These are phyloP conservation scores for Bipolaris gigantea DNA, from an alignment of 2,329 filamentous ascomycete genomes.

Conservation along the genomic window DNA sequence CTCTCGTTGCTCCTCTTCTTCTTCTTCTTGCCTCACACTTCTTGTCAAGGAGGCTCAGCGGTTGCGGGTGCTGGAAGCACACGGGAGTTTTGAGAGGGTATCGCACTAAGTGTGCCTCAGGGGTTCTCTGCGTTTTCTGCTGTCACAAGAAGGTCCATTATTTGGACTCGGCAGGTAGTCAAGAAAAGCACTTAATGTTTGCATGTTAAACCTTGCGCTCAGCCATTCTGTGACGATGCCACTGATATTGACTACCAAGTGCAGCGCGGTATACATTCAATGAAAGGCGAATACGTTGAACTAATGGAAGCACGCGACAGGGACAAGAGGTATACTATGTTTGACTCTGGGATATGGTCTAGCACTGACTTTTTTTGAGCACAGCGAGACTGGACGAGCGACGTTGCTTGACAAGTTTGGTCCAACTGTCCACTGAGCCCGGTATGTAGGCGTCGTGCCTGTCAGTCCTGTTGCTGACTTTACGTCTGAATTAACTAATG, in stretches of 20 bases:
- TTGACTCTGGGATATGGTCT: background rate
- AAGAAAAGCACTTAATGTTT: constrained; percentile 33
- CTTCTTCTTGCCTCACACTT: constrained; percentile 15
- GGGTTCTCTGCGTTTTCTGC: constrained; percentile 11
- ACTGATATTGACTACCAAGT: background rate
- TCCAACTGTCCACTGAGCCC: background rate
- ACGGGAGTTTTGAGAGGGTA: constrained; percentile 25
- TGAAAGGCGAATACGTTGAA: background rate
- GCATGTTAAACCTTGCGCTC: constrained; percentile 9
- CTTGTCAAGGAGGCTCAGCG: constrained; percentile 6
- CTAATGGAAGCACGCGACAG: background rate
- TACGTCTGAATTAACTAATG: background rate
- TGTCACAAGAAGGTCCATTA: constrained; percentile 8
- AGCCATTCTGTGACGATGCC: background rate
- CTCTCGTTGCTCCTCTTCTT: constrained; percentile 12
- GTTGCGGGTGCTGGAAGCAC: constrained; percentile 15
- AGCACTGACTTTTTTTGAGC: background rate
- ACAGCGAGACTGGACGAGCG: background rate
- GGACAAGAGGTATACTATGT: background rate
- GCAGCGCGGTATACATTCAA: background rate
- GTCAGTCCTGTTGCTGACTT: background rate
- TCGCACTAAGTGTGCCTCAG: constrained; percentile 21
- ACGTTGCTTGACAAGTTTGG: background rate
- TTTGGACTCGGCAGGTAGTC: constrained; percentile 14
- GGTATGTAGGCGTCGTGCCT: background rate